Evolutionary conservation across 305 asterid genomes (phyloP).

Genomic region (Petunia hybrid): DNA sequence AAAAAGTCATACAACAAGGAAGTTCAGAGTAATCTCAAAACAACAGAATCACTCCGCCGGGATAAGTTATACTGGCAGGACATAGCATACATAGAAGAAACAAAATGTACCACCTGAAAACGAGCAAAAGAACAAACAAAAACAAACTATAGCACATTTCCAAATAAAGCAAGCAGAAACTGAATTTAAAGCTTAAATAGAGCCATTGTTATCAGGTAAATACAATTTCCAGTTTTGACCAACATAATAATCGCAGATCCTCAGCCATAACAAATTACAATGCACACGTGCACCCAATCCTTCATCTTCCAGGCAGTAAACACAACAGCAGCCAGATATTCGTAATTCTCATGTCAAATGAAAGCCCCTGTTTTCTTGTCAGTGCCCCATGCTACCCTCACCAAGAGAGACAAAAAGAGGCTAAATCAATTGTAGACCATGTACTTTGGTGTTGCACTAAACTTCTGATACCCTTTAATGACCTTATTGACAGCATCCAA

Average conservation of each 20-base stretch:
- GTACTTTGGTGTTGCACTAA: conserved; percentile 93
- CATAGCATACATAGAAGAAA: neutral
- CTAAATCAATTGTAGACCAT: conserved; percentile 81
- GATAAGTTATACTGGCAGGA: neutral
- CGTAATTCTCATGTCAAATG: conserved; percentile 8
- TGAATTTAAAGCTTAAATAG: neutral
- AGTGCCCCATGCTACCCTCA: neutral
- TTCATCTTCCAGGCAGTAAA: conserved; percentile 10
- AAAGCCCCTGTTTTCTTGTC: conserved; percentile 5
- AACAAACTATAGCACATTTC: neutral
- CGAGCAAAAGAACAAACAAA: neutral
- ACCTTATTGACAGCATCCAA: conserved; percentile 95
- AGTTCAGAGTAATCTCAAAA: neutral
- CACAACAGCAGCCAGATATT: neutral
- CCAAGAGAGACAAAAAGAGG: neutral
- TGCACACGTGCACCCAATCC: neutral
- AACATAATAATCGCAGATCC: neutral
- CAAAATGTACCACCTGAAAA: neutral
- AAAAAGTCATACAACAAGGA: neutral
- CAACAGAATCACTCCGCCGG: neutral
- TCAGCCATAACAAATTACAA: neutral
- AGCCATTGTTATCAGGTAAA: neutral
- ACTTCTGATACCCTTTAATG: conserved; percentile 92
- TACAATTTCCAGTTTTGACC: neutral
- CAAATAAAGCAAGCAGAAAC: neutral